Evolutionary conservation across 257 asterid genomes (phyloP).

Genomic region (Paulownia fortunei): DNA sequence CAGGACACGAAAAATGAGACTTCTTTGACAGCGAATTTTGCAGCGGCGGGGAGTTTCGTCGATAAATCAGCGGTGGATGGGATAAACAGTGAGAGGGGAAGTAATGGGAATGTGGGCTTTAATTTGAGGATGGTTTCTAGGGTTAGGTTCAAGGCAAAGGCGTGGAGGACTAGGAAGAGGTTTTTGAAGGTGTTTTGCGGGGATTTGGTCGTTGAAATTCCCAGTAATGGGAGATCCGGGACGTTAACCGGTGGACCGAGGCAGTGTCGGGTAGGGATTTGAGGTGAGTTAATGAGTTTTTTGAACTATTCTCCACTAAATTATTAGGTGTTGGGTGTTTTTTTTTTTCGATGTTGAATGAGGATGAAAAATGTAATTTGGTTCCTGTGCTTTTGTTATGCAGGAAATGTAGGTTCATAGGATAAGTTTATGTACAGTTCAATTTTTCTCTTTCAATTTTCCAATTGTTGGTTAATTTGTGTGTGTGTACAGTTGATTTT

Average conservation of each 20-base stretch:
- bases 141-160: conserved; percentile 58
- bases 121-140: conserved; percentile 54
- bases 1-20: conserved; percentile 54
- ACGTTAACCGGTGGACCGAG: conserved; percentile 46
- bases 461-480: not conserved
- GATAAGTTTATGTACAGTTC: not conserved
- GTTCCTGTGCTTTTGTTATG: not conserved
- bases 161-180: conserved; percentile 65
- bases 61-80: conserved; percentile 40
- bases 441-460: not conserved
- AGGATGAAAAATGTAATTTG: not conserved
- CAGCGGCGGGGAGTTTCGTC: conserved; percentile 48
- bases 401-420: not conserved
- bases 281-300: conserved; percentile 24
- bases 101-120: conserved; percentile 43
- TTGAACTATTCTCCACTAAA: not conserved
- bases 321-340: not conserved
- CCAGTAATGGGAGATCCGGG: conserved; percentile 43
- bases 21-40: conserved; percentile 45
- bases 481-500: no score
- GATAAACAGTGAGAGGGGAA: conserved; percentile 43
- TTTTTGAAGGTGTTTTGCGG: conserved; percentile 59
- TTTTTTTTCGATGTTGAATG: not conserved
- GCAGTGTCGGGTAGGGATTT: conserved; percentile 61
- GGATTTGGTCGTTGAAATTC: conserved; percentile 46